These are phyloP conservation scores for Lentinula sp. DNA, from an alignment of 768 basidiomycete genomes.

Conservation along the genomic window DNA sequence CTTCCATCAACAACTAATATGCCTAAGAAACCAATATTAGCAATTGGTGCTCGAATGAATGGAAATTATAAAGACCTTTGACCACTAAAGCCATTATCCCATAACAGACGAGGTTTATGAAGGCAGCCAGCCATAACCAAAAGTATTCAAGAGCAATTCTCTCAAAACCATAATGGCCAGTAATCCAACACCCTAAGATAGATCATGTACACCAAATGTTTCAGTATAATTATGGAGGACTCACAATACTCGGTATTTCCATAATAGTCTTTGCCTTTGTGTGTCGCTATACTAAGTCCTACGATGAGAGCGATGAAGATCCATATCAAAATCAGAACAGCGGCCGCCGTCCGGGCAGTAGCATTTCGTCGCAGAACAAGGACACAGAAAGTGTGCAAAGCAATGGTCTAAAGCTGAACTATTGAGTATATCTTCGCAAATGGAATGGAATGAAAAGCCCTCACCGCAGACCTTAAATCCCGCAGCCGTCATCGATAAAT, in stretches of 20 bases:
- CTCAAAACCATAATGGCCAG: constrained; percentile 19
- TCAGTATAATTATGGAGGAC: background rate
- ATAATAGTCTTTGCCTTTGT: constrained; percentile 27
- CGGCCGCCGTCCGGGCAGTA: constrained; percentile 18
- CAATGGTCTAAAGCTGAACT: constrained; percentile 20
- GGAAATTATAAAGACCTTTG: constrained; percentile 12
- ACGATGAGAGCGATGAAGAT: constrained; percentile 25
- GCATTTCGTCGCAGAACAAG: constrained; percentile 27
- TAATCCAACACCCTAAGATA: constrained; percentile 40
- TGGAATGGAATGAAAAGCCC: background rate
- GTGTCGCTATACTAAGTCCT: constrained; percentile 23
- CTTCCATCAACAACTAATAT: constrained; percentile 21
- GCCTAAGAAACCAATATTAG: constrained; percentile 3
- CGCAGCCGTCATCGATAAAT: background rate
- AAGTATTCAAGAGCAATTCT: constrained; percentile 35
- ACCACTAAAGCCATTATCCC: constrained; percentile 29
- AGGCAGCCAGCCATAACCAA: constrained; percentile 37
- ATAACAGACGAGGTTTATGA: constrained; percentile 31
- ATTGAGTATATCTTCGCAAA: background rate
- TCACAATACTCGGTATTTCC: constrained; percentile 29
- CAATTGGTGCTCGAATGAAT: background rate
- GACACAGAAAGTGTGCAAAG: constrained; percentile 32
- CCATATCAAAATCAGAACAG: constrained; percentile 28
- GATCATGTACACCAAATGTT: background rate
- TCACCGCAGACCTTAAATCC: background rate